Evolutionary conservation across 176 grass and related monocot genomes (phyloP), one percentile per base, ranked within the genome.

Genomic region (Raddia distichophylla): DNA sequence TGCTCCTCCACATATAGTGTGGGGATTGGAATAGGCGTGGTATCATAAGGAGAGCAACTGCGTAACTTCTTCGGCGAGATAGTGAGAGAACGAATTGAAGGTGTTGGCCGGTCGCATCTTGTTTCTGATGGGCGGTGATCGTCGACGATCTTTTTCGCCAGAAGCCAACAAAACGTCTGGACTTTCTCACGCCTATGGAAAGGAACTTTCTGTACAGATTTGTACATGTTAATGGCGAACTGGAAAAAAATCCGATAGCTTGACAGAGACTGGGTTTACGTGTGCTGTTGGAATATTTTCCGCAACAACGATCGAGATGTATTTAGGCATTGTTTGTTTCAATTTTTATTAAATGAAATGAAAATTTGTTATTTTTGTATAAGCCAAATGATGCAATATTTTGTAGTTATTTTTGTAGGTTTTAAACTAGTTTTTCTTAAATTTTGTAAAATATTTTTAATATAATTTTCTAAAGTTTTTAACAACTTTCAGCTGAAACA

Each of bases 51-150:
- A 89, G 77, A 81, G 63, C 54, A 75, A 80, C 70, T 32, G 35
- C 22, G 47, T 22, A 75, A 46, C 77, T 76, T 85, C 10, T 79
- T 35, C 65, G 7, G 76, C 61, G 37, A 14, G n/a, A 7, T 6
- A 1, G 7, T 47, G 35, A 33, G 69, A 16, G 13, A 20, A 59
- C 6, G 8, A 40, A 40, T 40, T 40, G 37, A 16, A 13, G 68
- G 66, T 12, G 77, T 86, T 86, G 69, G 20, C 49, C 10, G 49
- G 84, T 86, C 67, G 49, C 37, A 17, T 80, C 68, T 64, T 14
- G 20, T 4, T 64, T 80, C 84, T 65, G 68, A 73, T 86, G 68
- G 53, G 16, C 76, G n/a, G 76, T 16, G 64, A 65, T 52, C 51
- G 66, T 80, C 59, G 58, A 44, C 77, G 42, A 32, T 59, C 43